Evolutionary conservation across 306 rosid genomes (phyloP), one percentile per base, ranked within the genome.

Genomic region (Dalbergia cochinchinensis): DNA sequence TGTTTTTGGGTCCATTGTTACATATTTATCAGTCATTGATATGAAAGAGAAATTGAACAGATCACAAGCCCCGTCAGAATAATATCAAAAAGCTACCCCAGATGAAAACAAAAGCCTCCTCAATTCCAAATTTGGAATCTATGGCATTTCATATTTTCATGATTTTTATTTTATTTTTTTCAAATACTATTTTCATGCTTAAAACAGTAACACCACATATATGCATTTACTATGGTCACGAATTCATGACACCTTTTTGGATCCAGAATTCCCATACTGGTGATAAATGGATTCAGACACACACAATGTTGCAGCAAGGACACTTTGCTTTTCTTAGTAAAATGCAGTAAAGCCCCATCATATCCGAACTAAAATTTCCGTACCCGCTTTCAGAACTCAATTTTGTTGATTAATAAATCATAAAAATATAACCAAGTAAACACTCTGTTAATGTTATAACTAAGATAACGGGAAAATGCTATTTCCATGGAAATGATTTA

Each of bases 81-180:
- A 35, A 53, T 61, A 35, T 7, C 70, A 10, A 67, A 73, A 74
- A 73, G 10, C 86, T 16, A 35, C 83, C 73, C 83, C 55, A 44
- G 18, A 13, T 22, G 7, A 39, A 31, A 73, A 66, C 86, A 54
- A 78, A 78, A 37, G 0, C 68, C 19, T 57, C 59, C 34, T 14
- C 44, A 73, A 66, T 83, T 16, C 34, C 72, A 50, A 48, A 12
- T 53, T 42, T 62, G 65, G 81, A 84, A 74, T 54, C 77, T 67
- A n/a, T 6, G 3, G 16, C 39, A 22, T 39, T 54, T 51, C 20
- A 18, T n/a, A 54, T 54, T 54, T 14, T 54, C 5, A 10, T 3
- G 11, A 19, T 7, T 4, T 5, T 3, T 58, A 10, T 9, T 14
- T 45, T 19, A 3, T 9, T n/a, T 6, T 14, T 65, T 9, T n/a